Evolutionary conservation across 2,329 filamentous ascomycete genomes (phyloP), one percentile per base, ranked within the genome.

Genomic region (Chaetomiaceae sp.): DNA sequence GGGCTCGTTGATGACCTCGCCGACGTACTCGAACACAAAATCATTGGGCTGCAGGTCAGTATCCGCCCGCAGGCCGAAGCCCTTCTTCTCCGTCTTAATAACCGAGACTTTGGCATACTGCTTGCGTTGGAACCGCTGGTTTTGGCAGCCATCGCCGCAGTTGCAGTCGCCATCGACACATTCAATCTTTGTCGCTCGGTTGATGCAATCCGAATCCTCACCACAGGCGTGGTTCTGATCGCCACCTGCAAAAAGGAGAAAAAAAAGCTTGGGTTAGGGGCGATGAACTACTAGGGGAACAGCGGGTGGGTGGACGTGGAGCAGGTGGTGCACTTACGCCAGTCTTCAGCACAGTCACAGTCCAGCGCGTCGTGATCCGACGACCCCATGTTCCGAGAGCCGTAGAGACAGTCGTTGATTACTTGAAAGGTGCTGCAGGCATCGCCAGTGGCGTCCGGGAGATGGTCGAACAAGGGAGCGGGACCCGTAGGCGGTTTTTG

Each of bases 51-150:
- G 77, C 52, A 98, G 72, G 55, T 89, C 76, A 35, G 73, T 70
- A 66, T 97, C 84, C 46, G 90, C 80, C 47, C 93, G 86, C 48
- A 98, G 78, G 33, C 93, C 93, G 60, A 86, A 97, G 33, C 93
- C 93, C 67, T 98, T 98, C 73, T 97, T 96, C 52, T 95, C 90
- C 0, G 93, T 97, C 65, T 94, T 91, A 74, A 98, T 94, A 60
- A 98, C 91, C 2, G 89, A 86, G 49, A 98, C 93, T 57, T 86
- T 71, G 60, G 91, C 90, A 62, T 93, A 97, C 60, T 94, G 80
- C 66, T 84, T 90, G 57, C 81, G 84, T 66, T 94, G 88, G 60
- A 98, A 97, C 50, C 93, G 84, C 66, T 95, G 89, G 62, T 98
- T 98, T 65, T 95, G 87, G 65, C 93, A 98, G 39, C 80, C 81